Evolutionary conservation across 2,329 filamentous ascomycete genomes (phyloP).

Genomic region (Rachicladosporium sp.): DNA sequence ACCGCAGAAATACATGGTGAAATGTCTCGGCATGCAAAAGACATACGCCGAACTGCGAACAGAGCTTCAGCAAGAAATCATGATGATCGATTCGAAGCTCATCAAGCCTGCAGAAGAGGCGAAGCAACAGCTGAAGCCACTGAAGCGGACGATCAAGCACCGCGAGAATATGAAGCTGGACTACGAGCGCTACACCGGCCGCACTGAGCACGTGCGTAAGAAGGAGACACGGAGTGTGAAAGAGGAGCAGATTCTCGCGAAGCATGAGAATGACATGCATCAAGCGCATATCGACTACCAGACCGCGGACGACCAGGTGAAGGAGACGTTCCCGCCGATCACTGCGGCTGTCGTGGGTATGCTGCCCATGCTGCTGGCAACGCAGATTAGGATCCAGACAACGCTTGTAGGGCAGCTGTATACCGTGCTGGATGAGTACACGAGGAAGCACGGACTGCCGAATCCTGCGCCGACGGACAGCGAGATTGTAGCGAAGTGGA

Average conservation of each 20-base stretch:
- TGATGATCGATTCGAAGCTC: conserved; percentile 56
- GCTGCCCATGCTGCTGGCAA: conserved; percentile 57
- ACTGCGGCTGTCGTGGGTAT: conserved; percentile 59
- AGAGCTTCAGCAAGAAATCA: conserved; percentile 60
- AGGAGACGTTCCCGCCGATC: conserved; percentile 57
- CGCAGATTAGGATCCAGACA: conserved; percentile 66
- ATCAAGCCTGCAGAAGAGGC: conserved; percentile 58
- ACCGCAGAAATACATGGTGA: conserved; percentile 48
- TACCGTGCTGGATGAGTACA: conserved; percentile 63
- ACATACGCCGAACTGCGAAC: conserved; percentile 58
- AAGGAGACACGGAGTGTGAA: conserved; percentile 60
- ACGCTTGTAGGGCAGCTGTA: conserved; percentile 66
- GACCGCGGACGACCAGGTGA: conserved; percentile 61
- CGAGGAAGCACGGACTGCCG: conserved; percentile 54
- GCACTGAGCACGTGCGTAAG: conserved; percentile 55
- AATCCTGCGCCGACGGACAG: conserved; percentile 62
- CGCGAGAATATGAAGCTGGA: conserved; percentile 71
- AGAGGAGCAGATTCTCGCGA: conserved; percentile 58
- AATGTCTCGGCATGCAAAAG: conserved; percentile 53
- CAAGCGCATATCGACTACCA: conserved; percentile 58
- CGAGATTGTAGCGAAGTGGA: conserved; percentile 56
- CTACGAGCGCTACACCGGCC: conserved; percentile 64
- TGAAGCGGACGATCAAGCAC: conserved; percentile 77
- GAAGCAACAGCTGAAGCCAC: conserved; percentile 54
- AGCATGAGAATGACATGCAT: conserved; percentile 58